phyloP scores from a whole-genome alignment of 768 basidiomycete species.

The Suillus luteus region DNA sequence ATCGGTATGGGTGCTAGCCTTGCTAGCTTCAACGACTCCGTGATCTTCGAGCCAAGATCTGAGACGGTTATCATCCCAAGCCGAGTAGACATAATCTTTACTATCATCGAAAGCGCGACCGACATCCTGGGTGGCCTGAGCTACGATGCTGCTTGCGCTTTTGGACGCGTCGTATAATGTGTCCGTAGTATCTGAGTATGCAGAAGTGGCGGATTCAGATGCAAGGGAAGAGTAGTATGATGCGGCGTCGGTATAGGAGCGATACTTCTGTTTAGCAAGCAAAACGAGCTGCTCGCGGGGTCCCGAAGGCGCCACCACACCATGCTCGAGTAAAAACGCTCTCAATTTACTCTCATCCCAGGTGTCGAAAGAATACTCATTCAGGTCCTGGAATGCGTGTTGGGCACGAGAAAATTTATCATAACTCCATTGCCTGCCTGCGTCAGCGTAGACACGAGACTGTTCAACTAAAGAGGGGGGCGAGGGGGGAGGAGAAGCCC shows the following conservation, averaged over 20 bases:
- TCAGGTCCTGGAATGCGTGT: constrained; percentile 57
- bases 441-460: constrained; percentile 22
- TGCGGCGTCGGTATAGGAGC: constrained; percentile 60
- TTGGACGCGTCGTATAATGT: constrained; percentile 40
- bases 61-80: constrained; percentile 83
- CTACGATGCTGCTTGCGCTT: constrained; percentile 42
- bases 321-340: constrained; percentile 83
- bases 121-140: constrained; percentile 56
- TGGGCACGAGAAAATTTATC: constrained; percentile 69
- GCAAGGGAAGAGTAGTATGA: constrained; percentile 54
- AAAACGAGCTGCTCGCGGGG: constrained; percentile 78
- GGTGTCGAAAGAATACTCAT: constrained; percentile 64
- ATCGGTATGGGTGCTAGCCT: constrained; percentile 57
- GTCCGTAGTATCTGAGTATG: constrained; percentile 47
- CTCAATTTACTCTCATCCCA: constrained; percentile 88
- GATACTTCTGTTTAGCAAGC: constrained; percentile 73
- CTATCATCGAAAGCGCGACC: constrained; percentile 60
- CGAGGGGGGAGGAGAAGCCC: constrained; percentile 38
- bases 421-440: constrained; percentile 50
- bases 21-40: constrained; percentile 67
- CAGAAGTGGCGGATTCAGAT: constrained; percentile 49
- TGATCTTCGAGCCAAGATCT: constrained; percentile 73
- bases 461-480: constrained; percentile 33
- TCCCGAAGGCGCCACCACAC: constrained; percentile 79
- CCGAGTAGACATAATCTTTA: constrained; percentile 87